These are phyloP conservation scores for Pythium insidiosum DNA, from an alignment of 352 stramenopile species.

Conservation along the genomic window DNA sequence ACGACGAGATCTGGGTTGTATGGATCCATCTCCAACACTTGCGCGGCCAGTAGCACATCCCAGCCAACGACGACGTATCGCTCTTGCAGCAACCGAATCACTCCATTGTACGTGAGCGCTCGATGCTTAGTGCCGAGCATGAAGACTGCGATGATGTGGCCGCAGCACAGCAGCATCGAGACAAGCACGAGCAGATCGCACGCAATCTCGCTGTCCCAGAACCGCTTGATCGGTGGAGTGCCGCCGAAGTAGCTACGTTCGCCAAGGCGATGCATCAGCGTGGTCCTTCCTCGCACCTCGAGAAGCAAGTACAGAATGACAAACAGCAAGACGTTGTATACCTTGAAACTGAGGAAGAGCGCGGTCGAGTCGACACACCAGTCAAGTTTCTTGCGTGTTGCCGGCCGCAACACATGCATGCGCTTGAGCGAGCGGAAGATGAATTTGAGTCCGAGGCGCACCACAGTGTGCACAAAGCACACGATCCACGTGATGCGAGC, in stretches of 20 bases:
- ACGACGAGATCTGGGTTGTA: conserved; percentile 12
- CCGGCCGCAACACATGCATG: conserved; percentile 32
- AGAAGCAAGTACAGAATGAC: conserved; percentile 19
- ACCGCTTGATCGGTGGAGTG: conserved; percentile 18
- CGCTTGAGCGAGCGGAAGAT: conserved; percentile 31
- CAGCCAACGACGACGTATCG: conserved; percentile 34
- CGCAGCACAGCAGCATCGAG: conserved; percentile 9
- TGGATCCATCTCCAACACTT: conserved; percentile 31
- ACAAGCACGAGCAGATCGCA: conserved; percentile 31
- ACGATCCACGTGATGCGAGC: conserved; percentile 26
- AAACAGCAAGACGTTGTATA: conserved; percentile 31
- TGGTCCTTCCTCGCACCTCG: conserved; percentile 14
- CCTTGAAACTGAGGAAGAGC: conserved; percentile 36
- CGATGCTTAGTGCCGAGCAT: conserved; percentile 21
- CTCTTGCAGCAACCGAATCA: conserved; percentile 23
- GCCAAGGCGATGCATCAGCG: conserved; percentile 25
- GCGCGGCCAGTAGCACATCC: conserved; percentile 25
- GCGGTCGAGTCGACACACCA: conserved; percentile 22
- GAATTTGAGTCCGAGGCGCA: conserved; percentile 9
- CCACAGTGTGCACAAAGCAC: conserved; percentile 21
- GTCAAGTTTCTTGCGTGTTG: conserved; percentile 11
- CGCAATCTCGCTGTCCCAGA: conserved; percentile 37
- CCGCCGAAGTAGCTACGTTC: conserved; percentile 29
- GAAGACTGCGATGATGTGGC: conserved; percentile 7
- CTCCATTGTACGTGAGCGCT: conserved; percentile 16